phyloP scores from a whole-genome alignment of 176 grass and related monocot species.

The Zea mays region DNA sequence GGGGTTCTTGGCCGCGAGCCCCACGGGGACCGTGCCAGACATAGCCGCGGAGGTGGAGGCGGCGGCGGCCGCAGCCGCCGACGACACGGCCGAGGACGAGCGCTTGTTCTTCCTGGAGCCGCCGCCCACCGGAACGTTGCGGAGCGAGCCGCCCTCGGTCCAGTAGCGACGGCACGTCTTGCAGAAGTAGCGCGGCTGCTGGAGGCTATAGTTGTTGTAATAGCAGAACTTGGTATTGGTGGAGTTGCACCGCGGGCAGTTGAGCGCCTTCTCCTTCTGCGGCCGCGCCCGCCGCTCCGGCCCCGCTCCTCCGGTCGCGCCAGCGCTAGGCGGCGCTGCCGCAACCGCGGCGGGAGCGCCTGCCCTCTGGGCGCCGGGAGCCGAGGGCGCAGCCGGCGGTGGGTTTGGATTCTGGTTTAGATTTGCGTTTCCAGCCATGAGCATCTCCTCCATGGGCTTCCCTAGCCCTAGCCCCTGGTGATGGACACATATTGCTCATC shows the following conservation, averaged over 20 bases:
- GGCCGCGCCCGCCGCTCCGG: slow-evolving; percentile 57
- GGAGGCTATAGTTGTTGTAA: slow-evolving; percentile 95
- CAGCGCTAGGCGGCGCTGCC: background rate
- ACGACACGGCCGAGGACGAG: slow-evolving; percentile 48
- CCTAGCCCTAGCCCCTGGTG: slow-evolving; percentile 69
- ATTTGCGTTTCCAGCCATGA: slow-evolving; percentile 51
- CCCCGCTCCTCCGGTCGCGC: slow-evolving; percentile 20
- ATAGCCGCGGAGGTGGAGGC: slow-evolving; percentile 38
- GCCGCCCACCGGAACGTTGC: slow-evolving; percentile 85
- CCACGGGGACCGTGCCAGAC: slow-evolving; percentile 38
- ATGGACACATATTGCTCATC: slow-evolving; percentile 40
- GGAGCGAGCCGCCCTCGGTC: slow-evolving; percentile 89
- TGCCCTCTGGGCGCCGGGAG: slow-evolving; percentile 27
- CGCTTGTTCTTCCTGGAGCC: slow-evolving; percentile 88
- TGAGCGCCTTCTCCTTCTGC: slow-evolving; percentile 76
- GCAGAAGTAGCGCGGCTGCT: slow-evolving; percentile 95
- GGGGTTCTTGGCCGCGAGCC: slow-evolving; percentile 52
- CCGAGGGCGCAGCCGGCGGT: slow-evolving; percentile 4
- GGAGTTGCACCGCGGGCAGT: slow-evolving; percentile 85
- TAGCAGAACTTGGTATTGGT: slow-evolving; percentile 98
- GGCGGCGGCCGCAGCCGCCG: slow-evolving; percentile 22
- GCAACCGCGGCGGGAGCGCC: background rate
- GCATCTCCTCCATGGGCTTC: slow-evolving; percentile 86
- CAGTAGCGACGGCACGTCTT: slow-evolving; percentile 94
- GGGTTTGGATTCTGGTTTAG: slow-evolving; percentile 39